Base-by-base conservation (phyloP, 768 basidiomycete genomes). In the Macrolepiota fuliginosa region DNA sequence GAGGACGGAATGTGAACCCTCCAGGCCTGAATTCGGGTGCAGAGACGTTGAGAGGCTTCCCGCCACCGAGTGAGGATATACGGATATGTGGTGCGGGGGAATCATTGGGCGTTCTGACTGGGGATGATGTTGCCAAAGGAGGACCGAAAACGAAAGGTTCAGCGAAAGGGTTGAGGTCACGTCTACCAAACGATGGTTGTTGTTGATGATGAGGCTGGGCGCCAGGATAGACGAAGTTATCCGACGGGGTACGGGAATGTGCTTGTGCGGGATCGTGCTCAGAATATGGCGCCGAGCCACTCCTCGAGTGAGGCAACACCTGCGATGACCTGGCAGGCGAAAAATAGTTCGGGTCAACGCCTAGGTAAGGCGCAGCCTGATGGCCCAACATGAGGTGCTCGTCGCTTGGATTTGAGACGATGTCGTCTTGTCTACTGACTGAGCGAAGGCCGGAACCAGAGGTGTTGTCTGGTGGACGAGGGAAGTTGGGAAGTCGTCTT, bases 361-460 rank as follows among this genome's bases (percentile, higher is more conserved):
- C 57, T 11, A 66, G 52, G 50, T 64, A 64, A 15, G 45, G 54
- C 12, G 49, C 29, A 32, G 29, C 45, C 32, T 61, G 56, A 45
- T 65, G 66, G 5, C 59, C 64, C 35, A 70, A 65, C 46, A 74
- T 69, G n/a, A 72, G 70, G 19, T 81, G 86, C 68, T 94, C 92
- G 63, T 94, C 92, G 66, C 91, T 92, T 1, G 92, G 92, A 72
- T 94, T 94, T 36, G 92, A 94, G 29, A 92, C 83, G 64, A 92
- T 78, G 65, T 94, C 92, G 55, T 87, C 85, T 22, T 83, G 84
- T 5, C 82, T 78, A 17, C 62, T 67, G 17, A 64, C 70, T 25
- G 74, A 70, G 29, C 74, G 74, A 62, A 83, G 69, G 37, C 78
- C 69, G 47, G 83, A 69, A 0, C 80, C 74, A 50, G 83, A 69